Conservation (phyloP, 2,329 filamentous ascomycete genomes). For the Hypoxylon sp. region DNA sequence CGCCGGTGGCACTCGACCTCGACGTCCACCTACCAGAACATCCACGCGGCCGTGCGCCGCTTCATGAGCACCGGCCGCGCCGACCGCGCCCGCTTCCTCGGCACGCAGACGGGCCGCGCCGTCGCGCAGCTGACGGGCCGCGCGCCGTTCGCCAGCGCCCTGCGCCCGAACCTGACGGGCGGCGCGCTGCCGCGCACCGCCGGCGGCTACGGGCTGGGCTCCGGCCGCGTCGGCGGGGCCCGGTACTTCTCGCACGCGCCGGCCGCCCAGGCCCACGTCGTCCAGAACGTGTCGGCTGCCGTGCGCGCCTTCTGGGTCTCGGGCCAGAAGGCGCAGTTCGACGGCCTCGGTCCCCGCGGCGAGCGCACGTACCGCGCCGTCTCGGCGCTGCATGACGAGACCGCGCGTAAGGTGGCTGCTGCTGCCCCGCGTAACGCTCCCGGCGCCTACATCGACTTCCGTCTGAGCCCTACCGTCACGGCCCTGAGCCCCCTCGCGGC, state of each 20-base stretch:
- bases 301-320: conserved; percentile 92
- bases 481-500: conserved; percentile 77
- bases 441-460: conserved; percentile 89
- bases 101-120: conserved; percentile 58
- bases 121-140: conserved; percentile 72
- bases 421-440: conserved; percentile 63
- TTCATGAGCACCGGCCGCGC: conserved; percentile 58
- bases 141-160: conserved; percentile 85
- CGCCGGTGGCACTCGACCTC: conserved; percentile 59
- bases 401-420: conserved; percentile 71
- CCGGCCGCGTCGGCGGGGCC: conserved; percentile 72
- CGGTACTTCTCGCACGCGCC: conserved; percentile 92
- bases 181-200: conserved; percentile 84
- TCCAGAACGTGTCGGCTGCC: conserved; percentile 94
- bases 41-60: conserved; percentile 57
- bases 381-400: conserved; percentile 76
- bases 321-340: conserved; percentile 86
- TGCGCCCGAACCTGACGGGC: conserved; percentile 91
- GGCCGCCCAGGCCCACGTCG: conserved; percentile 84
- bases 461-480: conserved; percentile 87
- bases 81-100: conserved; percentile 59
- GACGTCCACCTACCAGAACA: conserved; percentile 48
- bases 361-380: conserved; percentile 82
- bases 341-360: conserved; percentile 76
- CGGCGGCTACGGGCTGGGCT: conserved; percentile 84